Evolutionary conservation across 2,329 filamentous ascomycete genomes (phyloP), one percentile per base, ranked within the genome.

Genomic region (Zymoseptoria brevis): DNA sequence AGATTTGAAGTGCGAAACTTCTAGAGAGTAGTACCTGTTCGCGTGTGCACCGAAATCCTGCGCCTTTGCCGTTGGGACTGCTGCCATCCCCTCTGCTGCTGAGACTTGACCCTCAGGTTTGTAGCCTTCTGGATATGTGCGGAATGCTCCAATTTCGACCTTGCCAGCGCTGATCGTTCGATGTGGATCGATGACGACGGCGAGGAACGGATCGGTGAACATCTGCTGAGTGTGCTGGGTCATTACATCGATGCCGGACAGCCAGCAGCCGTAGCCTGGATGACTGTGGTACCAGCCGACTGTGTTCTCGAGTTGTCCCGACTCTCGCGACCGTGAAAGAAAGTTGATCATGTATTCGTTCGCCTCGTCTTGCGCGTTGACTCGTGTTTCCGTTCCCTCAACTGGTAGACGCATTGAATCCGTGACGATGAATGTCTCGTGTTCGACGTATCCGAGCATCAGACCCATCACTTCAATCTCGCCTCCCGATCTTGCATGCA

Each of bases 221-320:
- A 81, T 79, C 76, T 99, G 94, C 76, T 96, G 91, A 69, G 87
- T 86, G 66, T 83, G 81, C 74, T 99, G 88, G 2, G 94, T 99
- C 57, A 82, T 82, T 56, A 99, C 94, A 73, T 99, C 94, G 75
- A 99, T 97, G 59, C 94, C 94, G 45, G 87, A 92, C 24, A 99
- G 82, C 94, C 94, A 99, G 80, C 94, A 99, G 51, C 94, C 94
- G 74, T 99, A 99, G 24, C 94, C 94, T 0, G 94, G 94, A 73
- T 99, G 94, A 67, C 87, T 93, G 76, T 99, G 94, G 75, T 99
- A 99, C 94, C 94, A 99, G 19, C 94, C 94, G 16, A 99, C 88
- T 0, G 90, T 89, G 73, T 99, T 97, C 76, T 99, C 94, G 73
- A 87, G 80, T 58, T 92, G 79, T 73, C 90, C 82, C 79, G 89